Evolutionary conservation across 306 rosid species (phyloP).

Genomic region (Dalbergia oliveri): DNA sequence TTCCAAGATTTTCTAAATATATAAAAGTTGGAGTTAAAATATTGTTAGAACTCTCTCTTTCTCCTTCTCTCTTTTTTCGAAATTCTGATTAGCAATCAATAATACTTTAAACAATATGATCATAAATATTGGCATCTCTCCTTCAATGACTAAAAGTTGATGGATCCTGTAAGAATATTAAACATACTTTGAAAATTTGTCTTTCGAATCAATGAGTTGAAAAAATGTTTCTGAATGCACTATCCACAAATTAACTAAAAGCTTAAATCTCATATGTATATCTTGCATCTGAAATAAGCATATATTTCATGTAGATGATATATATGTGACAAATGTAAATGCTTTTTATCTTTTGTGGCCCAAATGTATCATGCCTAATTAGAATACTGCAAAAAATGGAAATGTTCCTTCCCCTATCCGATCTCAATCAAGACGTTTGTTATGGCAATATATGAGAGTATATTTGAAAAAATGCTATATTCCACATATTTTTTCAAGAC

Average conservation of each 20-base stretch:
- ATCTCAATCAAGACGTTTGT: constrained; percentile 24
- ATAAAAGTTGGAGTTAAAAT: not conserved
- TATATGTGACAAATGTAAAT: not conserved
- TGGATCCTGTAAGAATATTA: constrained; percentile 48
- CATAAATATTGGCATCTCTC: constrained; percentile 33
- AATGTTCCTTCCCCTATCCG: constrained; percentile 22
- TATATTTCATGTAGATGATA: not conserved
- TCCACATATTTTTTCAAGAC: not conserved
- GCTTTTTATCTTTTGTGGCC: constrained; percentile 13
- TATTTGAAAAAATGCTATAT: constrained; percentile 32
- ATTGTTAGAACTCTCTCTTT: not conserved
- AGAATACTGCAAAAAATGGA: constrained; percentile 26
- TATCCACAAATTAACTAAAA: not conserved
- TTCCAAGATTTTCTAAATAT: not conserved
- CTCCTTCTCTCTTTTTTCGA: too few species aligned
- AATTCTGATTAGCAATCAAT: not conserved
- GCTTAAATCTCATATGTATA: constrained; percentile 4
- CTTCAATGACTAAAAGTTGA: constrained; percentile 48
- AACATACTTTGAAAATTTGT: constrained; percentile 50
- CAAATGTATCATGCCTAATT: constrained; percentile 12
- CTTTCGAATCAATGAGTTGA: constrained; percentile 49
- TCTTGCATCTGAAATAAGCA: constrained; percentile 18
- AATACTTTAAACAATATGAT: not conserved
- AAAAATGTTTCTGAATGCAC: constrained; percentile 50
- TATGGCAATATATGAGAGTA: not conserved